Conservation (phyloP, 1,284 basidiomycete genomes). For the Cutaneotrichosporon mucoides region DNA sequence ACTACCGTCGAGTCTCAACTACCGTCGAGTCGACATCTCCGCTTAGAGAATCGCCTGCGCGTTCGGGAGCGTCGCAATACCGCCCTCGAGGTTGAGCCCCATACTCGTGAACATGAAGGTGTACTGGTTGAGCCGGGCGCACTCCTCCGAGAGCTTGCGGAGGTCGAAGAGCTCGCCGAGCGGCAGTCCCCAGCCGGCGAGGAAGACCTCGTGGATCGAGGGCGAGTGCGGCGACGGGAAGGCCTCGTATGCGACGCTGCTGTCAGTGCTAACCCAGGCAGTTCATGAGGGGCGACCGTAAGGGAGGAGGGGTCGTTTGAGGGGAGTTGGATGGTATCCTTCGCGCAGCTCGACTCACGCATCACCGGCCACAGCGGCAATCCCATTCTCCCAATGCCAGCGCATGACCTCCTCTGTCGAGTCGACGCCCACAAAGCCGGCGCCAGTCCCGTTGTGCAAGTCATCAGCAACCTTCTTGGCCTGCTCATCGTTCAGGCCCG, state of each 20-base stretch:
- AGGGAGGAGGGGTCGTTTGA: no score
- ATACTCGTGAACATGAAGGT: conserved; percentile 50
- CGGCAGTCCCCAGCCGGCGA: conserved; percentile 38
- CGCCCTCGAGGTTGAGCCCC: conserved; percentile 49
- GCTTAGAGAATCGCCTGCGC: conserved; percentile 46
- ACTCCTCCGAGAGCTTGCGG: conserved; percentile 41
- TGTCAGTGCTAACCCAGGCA: no score
- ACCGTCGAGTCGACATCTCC: no score
- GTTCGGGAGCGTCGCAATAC: conserved; percentile 51
- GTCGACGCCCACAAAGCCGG: conserved; percentile 27
- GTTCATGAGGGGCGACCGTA: no score
- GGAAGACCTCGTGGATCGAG: conserved; percentile 33
- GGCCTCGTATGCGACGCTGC: conserved; percentile 32
- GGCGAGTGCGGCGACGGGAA: conserved; percentile 21
- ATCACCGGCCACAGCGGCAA: conserved; percentile 50
- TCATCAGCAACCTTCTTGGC: background rate
- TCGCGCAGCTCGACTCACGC: no score
- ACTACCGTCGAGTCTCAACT: no score
- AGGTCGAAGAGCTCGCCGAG: conserved; percentile 53
- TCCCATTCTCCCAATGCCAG: conserved; percentile 51
- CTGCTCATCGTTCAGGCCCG: conserved; percentile 3
- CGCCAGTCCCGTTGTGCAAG: background rate
- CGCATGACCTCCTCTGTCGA: conserved; percentile 37
- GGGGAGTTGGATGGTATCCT: no score
- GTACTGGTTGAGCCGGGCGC: conserved; percentile 38